Conservation (phyloP, 2,329 filamentous ascomycete genomes). For the Mycocentrospora acerina region DNA sequence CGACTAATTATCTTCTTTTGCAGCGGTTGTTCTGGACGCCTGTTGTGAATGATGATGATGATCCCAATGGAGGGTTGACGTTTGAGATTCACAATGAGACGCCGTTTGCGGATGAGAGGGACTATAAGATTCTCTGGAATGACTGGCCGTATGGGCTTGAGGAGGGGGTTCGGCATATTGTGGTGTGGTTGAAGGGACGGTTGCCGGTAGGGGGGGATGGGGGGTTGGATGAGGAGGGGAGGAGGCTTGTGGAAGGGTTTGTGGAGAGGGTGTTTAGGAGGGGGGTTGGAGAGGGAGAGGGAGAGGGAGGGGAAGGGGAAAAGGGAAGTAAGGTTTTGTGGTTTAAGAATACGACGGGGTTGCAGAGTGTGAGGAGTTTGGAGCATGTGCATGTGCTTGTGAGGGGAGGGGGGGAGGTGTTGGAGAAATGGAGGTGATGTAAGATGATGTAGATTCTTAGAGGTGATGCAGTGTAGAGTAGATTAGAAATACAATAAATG, state of each 20-base stretch:
- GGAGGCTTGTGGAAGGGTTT: slow-evolving; percentile 28
- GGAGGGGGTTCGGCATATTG: slow-evolving; percentile 56
- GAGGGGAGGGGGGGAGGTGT: no score
- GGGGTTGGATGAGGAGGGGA: slow-evolving; percentile 31
- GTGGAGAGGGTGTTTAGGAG: slow-evolving; percentile 51
- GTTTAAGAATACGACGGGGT: slow-evolving; percentile 65
- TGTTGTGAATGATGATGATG: slow-evolving; percentile 4
- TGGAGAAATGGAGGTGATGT: no score
- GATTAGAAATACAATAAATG: no score
- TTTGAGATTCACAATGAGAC: slow-evolving; percentile 49
- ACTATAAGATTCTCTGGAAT: slow-evolving; percentile 61
- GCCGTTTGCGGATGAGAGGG: slow-evolving; percentile 56
- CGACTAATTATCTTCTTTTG: slow-evolving; percentile 58
- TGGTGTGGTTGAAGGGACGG: slow-evolving; percentile 54
- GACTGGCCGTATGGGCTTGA: slow-evolving; percentile 65
- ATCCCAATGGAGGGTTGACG: slow-evolving; percentile 14
- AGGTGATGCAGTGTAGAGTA: no score
- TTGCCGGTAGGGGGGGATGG: slow-evolving; percentile 35
- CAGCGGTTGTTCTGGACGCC: slow-evolving; percentile 57
- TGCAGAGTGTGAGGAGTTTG: slow-evolving; percentile 66
- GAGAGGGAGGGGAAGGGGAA: slow-evolving; percentile 35
- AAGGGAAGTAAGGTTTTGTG: slow-evolving; percentile 56
- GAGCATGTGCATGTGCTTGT: slow-evolving; percentile 73
- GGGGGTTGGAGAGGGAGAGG: slow-evolving; percentile 37
- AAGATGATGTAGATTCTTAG: no score